phyloP scores from a whole-genome alignment of 306 rosid species.

The Arachis stenosperma region DNA sequence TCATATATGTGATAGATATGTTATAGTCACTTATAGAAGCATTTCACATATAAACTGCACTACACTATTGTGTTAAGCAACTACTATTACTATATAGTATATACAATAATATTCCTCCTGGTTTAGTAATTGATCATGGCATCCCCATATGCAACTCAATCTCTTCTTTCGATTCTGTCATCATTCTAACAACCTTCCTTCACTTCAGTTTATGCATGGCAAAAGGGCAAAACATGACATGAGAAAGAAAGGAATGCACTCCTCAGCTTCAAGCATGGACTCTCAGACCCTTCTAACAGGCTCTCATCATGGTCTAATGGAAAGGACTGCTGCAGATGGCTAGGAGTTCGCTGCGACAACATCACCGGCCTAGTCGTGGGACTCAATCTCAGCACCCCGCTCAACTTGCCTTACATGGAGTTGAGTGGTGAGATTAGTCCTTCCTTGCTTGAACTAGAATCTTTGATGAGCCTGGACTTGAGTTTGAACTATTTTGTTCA shows the following conservation, averaged over 20 bases:
- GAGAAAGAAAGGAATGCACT: conserved; percentile 37
- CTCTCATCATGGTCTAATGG: conserved; percentile 38
- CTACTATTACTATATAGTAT: too few relatives aligned
- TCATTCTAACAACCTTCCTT: not conserved
- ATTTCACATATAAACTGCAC: too few relatives aligned
- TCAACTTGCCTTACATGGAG: conserved; percentile 10
- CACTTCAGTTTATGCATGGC: not conserved
- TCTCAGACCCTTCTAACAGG: conserved; percentile 30
- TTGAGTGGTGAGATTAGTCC: conserved; percentile 40
- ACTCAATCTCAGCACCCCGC: conserved; percentile 35
- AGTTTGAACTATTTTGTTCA: conserved; percentile 36
- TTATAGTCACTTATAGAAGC: too few relatives aligned
- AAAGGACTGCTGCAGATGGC: conserved; percentile 36
- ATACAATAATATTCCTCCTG: too few relatives aligned
- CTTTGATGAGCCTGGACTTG: conserved; percentile 37
- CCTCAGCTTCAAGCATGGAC: conserved; percentile 41
- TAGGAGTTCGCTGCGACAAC: conserved; percentile 31
- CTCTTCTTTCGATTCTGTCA: conserved; percentile 2
- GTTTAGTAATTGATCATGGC: conserved; percentile 11
- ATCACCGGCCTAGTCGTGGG: conserved; percentile 26
- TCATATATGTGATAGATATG: too few relatives aligned
- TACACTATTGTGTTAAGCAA: too few relatives aligned
- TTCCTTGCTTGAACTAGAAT: conserved; percentile 39
- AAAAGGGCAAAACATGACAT: not conserved
- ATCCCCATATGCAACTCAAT: not conserved